These are phyloP conservation scores for Neofusicoccum umdonicola DNA, from an alignment of 2,329 filamentous ascomycete species.

Conservation along the genomic window DNA sequence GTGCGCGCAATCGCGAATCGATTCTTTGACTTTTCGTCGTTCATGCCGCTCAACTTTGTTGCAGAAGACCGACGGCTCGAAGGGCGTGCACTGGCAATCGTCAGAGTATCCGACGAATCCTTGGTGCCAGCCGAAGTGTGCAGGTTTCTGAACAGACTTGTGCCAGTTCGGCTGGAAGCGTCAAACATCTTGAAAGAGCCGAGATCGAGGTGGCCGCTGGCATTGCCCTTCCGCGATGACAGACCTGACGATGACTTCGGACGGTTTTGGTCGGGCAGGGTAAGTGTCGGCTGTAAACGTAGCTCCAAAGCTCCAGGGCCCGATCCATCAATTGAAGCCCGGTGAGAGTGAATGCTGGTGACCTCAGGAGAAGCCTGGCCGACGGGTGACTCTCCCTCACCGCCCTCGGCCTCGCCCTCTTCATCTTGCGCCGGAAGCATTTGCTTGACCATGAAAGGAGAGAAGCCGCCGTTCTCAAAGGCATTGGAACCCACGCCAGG, in stretches of 20 bases:
- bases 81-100: constrained; percentile 26
- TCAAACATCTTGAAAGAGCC: constrained; percentile 29
- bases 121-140: constrained; percentile 29
- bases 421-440: constrained; percentile 48
- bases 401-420: constrained; percentile 48
- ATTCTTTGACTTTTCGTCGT: constrained; percentile 31
- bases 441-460: constrained; percentile 59
- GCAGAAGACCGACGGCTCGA: constrained; percentile 30
- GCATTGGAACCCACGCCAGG: constrained; percentile 66
- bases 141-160: constrained; percentile 31
- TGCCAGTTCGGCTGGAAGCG: constrained; percentile 27
- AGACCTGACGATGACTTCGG: constrained; percentile 24
- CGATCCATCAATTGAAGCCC: constrained; percentile 38
- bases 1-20: constrained; percentile 37
- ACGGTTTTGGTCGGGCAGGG: constrained; percentile 45
- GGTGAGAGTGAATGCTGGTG: constrained; percentile 9
- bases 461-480: constrained; percentile 54
- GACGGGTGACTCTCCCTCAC: constrained; percentile 22
- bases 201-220: not conserved
- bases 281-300: constrained; percentile 78
- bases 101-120: constrained; percentile 17
- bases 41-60: constrained; percentile 24
- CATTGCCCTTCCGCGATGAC: not conserved
- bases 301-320: constrained; percentile 75
- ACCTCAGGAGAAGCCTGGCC: constrained; percentile 11